These are phyloP conservation scores for Neofusicoccum sp. DNA, from an alignment of 2,329 filamentous ascomycete genomes.

Conservation along the genomic window DNA sequence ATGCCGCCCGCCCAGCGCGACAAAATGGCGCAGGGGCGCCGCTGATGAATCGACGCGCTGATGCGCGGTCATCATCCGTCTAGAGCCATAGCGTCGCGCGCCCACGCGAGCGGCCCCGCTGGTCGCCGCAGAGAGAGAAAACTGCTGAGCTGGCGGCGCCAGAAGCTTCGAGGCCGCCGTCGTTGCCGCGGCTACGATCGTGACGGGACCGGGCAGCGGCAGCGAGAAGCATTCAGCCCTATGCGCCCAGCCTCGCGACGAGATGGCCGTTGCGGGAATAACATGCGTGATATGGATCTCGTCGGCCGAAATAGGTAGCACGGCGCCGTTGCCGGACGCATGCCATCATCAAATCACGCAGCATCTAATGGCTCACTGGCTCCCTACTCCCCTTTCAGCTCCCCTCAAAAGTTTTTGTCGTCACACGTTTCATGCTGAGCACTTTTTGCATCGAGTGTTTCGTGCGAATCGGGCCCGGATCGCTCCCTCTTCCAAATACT, in stretches of 20 bases:
- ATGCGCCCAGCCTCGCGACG: background rate
- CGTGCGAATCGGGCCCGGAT: slow-evolving; percentile 7
- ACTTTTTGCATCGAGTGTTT: slow-evolving; percentile 2
- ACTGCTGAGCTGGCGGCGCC: background rate
- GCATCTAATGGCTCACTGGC: slow-evolving; percentile 10
- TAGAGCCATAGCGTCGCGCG: background rate
- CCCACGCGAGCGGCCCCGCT: background rate
- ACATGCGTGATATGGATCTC: background rate
- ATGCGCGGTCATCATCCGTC: slow-evolving; percentile 8
- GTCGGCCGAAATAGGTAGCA: background rate
- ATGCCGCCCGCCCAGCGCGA: slow-evolving; percentile 7
- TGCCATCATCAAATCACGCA: slow-evolving; percentile 6
- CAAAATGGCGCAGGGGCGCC: slow-evolving; percentile 20
- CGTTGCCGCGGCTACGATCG: background rate
- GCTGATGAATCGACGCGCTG: slow-evolving; percentile 11
- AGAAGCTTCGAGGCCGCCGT: slow-evolving; percentile 10
- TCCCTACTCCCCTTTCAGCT: slow-evolving; percentile 3
- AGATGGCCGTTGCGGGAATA: background rate
- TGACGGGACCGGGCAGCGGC: background rate
- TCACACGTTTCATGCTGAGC: slow-evolving; percentile 11
- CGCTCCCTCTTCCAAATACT: background rate
- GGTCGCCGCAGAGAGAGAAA: background rate
- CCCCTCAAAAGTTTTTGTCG: background rate
- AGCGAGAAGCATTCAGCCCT: slow-evolving; percentile 2
- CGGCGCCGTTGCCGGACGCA: slow-evolving; percentile 5